These are phyloP conservation scores for Monosporascus sp. DNA, from an alignment of 2,329 filamentous ascomycete genomes.

Conservation along the genomic window DNA sequence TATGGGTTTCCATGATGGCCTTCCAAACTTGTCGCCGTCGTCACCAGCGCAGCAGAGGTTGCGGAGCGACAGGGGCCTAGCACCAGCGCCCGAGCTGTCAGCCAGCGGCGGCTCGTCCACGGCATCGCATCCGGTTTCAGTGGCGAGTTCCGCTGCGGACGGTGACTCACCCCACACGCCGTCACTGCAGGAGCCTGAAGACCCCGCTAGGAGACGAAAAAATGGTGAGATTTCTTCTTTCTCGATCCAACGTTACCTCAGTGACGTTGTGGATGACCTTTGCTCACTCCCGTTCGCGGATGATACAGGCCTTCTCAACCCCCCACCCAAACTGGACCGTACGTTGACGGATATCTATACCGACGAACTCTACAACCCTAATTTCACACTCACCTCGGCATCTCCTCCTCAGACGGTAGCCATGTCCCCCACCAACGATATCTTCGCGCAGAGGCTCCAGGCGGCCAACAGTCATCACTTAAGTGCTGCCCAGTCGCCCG, in stretches of 20 bases:
- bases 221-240: slow-evolving; percentile 43
- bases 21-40: slow-evolving; percentile 24
- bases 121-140: slow-evolving; percentile 48
- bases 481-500: slow-evolving; percentile 49
- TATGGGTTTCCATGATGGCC: slow-evolving; percentile 26
- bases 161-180: slow-evolving; percentile 58
- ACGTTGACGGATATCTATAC: slow-evolving; percentile 82
- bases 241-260: slow-evolving; percentile 18
- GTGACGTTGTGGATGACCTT: slow-evolving; percentile 41
- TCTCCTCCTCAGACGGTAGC: slow-evolving; percentile 41
- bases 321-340: slow-evolving; percentile 70
- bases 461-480: slow-evolving; percentile 72
- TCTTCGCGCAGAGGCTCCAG: slow-evolving; percentile 72
- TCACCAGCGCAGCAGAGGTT: slow-evolving; percentile 33
- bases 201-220: slow-evolving; percentile 39
- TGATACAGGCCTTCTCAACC: slow-evolving; percentile 47
- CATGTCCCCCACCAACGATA: slow-evolving; percentile 48
- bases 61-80: slow-evolving; percentile 36
- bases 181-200: slow-evolving; percentile 42
- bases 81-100: slow-evolving; percentile 41
- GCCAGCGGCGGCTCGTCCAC: slow-evolving; percentile 25
- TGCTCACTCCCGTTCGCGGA: slow-evolving; percentile 60
- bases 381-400: slow-evolving; percentile 53
- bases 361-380: slow-evolving; percentile 79
- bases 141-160: slow-evolving; percentile 49